Evolutionary conservation across 768 basidiomycete species (phyloP), one percentile per base, ranked within the genome.

Genomic region (Podaxis mareebaensis): DNA sequence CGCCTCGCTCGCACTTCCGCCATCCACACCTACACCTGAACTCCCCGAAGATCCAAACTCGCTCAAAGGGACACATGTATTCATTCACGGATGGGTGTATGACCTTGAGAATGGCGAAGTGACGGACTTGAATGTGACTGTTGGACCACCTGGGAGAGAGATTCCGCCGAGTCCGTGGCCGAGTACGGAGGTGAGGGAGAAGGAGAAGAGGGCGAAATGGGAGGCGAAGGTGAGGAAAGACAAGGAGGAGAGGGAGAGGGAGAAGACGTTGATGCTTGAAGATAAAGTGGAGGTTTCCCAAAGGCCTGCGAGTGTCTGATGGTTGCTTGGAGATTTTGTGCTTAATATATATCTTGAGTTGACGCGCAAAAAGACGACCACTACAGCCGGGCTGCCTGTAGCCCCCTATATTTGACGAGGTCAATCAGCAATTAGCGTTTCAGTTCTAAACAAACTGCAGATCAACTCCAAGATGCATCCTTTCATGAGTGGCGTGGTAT

Each of bases 61-160:
- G 36, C 60, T 71, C 4, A 59, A 61, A 39, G 30, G 64, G 13
- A 61, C 67, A 26, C 70, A 73, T 12, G 70, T 78, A 1, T 78
- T 73, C 64, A 69, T 88, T 4, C 85, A 88, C 49, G 86, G 86
- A 5, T 87, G 83, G 83, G 81, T 88, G 36, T 86, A 86, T 63
- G 81, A 86, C 58, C 76, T 87, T 61, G 81, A 80, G 65, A 81
- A 74, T 36, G 86, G 87, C 4, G 70, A 74, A 28, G 71, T 88
- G 53, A 69, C 71, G 39, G 83, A 87, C 66, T 71, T 89, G 60
- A 71, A 76, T 3, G 65, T 85, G 51, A 77, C 79, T 30, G 70
- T 71, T 53, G 78, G 77, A 8, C 75, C 77, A 12, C 74, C 78
- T 36, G 78, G 78, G 1, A 70, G 69, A 44, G 65, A 68, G n/a